Evolutionary conservation across 768 basidiomycete species (phyloP).

Genomic region (Amanita muscaria): DNA sequence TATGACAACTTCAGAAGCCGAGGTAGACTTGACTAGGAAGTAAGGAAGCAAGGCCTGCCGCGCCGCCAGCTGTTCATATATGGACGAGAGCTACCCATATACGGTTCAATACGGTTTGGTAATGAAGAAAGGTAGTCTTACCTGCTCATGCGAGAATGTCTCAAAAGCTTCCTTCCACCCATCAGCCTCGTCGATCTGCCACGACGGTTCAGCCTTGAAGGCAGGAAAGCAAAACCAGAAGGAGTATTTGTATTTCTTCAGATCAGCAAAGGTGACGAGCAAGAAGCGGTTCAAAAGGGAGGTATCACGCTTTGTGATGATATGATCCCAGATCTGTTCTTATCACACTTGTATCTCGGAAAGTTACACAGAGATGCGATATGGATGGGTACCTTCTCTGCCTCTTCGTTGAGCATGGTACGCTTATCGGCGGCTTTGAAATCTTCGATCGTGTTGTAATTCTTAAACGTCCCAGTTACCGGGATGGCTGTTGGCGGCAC

Average conservation of each 20-base stretch:
- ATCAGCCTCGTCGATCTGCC: slow-evolving; percentile 57
- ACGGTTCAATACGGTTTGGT: not conserved
- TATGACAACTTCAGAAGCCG: slow-evolving; percentile 26
- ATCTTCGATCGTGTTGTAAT: slow-evolving; percentile 96
- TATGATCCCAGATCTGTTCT: slow-evolving; percentile 61
- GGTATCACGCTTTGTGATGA: slow-evolving; percentile 42
- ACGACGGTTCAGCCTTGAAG: slow-evolving; percentile 80
- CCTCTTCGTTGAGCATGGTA: slow-evolving; percentile 67
- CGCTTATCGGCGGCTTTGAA: slow-evolving; percentile 89
- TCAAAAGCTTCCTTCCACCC: slow-evolving; percentile 49
- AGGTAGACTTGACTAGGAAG: slow-evolving; percentile 48
- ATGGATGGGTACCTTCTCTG: slow-evolving; percentile 52
- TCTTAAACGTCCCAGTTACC: slow-evolving; percentile 70
- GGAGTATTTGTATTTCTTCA: slow-evolving; percentile 96
- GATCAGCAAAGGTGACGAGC: slow-evolving; percentile 89
- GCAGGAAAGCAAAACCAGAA: slow-evolving; percentile 99
- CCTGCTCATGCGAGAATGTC: slow-evolving; percentile 34
- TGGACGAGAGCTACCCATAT: slow-evolving; percentile 36
- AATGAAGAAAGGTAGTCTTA: slow-evolving; percentile 16
- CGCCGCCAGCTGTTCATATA: slow-evolving; percentile 41
- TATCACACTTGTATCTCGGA: not conserved
- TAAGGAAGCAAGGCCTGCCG: slow-evolving; percentile 36
- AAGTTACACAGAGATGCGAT: not conserved
- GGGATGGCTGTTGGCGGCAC: slow-evolving; percentile 38
- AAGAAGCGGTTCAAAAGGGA: slow-evolving; percentile 68